Conservation (phyloP, 169 alveolate species). For the Plasmodium malariae region DNA sequence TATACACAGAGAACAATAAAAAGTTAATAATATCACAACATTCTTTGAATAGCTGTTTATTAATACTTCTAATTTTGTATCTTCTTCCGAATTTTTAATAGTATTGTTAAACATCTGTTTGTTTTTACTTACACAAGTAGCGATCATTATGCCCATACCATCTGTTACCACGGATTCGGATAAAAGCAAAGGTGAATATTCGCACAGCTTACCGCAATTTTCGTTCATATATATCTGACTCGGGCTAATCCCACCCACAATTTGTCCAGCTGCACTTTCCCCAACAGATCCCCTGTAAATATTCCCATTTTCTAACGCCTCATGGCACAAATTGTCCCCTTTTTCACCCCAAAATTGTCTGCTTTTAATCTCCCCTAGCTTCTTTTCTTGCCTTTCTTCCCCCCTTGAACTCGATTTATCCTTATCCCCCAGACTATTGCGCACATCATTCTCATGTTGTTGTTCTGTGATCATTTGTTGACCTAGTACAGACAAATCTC, state of each 20-base stretch:
- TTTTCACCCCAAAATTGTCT: background rate
- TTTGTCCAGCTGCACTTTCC: background rate
- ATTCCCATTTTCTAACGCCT: too few species aligned
- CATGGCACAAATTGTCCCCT: background rate
- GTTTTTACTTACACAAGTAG: slow-evolving; percentile 68
- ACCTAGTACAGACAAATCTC: too few species aligned
- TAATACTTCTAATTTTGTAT: slow-evolving; percentile 27
- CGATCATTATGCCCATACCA: slow-evolving; percentile 55
- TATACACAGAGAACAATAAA: slow-evolving; percentile 58
- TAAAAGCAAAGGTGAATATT: slow-evolving; percentile 40
- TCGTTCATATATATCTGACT: too few species aligned
- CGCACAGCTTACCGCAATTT: background rate
- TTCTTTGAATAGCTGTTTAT: slow-evolving; percentile 56
- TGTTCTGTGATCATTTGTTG: too few species aligned
- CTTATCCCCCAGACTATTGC: too few species aligned
- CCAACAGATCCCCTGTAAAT: too few species aligned
- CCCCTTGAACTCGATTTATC: too few species aligned
- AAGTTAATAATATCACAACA: slow-evolving; percentile 38
- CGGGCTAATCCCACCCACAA: background rate
- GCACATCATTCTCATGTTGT: too few species aligned
- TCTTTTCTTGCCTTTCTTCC: background rate
- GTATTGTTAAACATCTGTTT: slow-evolving; percentile 64
- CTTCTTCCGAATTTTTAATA: slow-evolving; percentile 29
- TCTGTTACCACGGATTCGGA: slow-evolving; percentile 22
- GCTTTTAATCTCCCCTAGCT: background rate